phyloP scores from a whole-genome alignment of 345 rosid species.

The Trapa incisa region DNA sequence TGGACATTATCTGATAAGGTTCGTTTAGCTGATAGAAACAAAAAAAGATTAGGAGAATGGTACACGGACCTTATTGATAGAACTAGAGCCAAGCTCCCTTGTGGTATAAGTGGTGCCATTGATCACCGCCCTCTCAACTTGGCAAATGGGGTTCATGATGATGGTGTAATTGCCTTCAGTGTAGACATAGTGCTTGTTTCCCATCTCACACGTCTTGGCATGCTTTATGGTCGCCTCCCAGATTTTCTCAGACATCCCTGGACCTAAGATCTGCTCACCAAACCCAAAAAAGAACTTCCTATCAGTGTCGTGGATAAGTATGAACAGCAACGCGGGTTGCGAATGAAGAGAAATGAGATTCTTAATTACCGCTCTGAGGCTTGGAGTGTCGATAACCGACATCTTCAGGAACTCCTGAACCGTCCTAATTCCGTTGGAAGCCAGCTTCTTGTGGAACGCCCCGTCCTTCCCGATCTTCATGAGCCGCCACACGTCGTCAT shows the following conservation, averaged over 20 bases:
- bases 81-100: constrained; percentile 15
- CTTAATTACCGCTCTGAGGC: constrained; percentile 38
- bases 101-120: constrained; percentile 27
- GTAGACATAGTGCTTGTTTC: constrained; percentile 35
- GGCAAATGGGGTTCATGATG: constrained; percentile 57
- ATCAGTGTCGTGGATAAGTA: too few relatives aligned
- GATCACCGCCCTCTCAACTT: constrained; percentile 36
- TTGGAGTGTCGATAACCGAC: constrained; percentile 34
- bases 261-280: constrained; percentile 43
- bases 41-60: not conserved
- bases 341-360: too few relatives aligned
- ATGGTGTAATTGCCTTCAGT: constrained; percentile 20
- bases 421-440: constrained; percentile 22
- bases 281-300: too few relatives aligned
- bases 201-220: constrained; percentile 56
- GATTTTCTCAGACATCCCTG: constrained; percentile 65
- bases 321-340: too few relatives aligned
- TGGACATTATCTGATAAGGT: not conserved
- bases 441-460: constrained; percentile 66
- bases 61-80: constrained; percentile 27
- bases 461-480: constrained; percentile 86
- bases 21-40: not conserved
- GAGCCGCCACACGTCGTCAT: constrained; percentile 83
- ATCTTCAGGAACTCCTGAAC: constrained; percentile 77
- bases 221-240: constrained; percentile 73